A percentile compares a stretch with the other conserved stretches of the same genome.
Evolutionary conservation across 2,329 filamentous ascomycete genomes (phyloP).

Genomic region (Myotisia sp.): DNA sequence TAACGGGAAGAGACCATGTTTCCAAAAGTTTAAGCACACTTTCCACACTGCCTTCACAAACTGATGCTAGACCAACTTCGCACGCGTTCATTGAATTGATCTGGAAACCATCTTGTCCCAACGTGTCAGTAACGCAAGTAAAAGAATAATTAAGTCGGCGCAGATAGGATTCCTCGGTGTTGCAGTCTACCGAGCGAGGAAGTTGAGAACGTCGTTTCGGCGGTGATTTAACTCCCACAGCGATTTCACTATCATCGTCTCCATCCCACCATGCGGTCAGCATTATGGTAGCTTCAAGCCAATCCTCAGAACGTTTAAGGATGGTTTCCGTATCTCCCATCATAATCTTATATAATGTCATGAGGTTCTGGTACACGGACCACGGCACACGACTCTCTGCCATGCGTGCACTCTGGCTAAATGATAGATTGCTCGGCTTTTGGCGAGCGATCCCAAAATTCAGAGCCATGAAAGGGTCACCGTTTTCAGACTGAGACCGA

Average conservation of each 20-base stretch:
- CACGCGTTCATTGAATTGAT: slow-evolving; percentile 62
- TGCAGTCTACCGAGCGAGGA: slow-evolving; percentile 32
- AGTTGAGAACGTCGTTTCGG: slow-evolving; percentile 21
- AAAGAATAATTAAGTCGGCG: slow-evolving; percentile 60
- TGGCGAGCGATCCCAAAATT: slow-evolving; percentile 31
- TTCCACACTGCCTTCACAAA: slow-evolving; percentile 70
- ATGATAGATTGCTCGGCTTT: slow-evolving; percentile 43
- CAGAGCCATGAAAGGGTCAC: slow-evolving; percentile 32
- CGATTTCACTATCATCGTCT: slow-evolving; percentile 41
- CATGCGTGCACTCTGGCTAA: slow-evolving; percentile 52
- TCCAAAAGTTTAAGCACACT: slow-evolving; percentile 60
- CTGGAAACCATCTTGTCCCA: slow-evolving; percentile 50
- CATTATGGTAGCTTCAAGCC: slow-evolving; percentile 76
- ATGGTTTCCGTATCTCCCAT: slow-evolving; percentile 64
- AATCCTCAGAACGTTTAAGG: slow-evolving; percentile 65
- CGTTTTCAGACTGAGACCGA: slow-evolving; percentile 28
- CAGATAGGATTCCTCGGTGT: slow-evolving; percentile 54
- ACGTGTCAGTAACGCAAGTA: slow-evolving; percentile 47
- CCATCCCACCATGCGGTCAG: slow-evolving; percentile 90
- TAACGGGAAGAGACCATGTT: slow-evolving; percentile 66
- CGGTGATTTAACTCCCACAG: slow-evolving; percentile 14
- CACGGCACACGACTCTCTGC: slow-evolving; percentile 79
- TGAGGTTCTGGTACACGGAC: slow-evolving; percentile 75
- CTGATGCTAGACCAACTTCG: slow-evolving; percentile 67
- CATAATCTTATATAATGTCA: slow-evolving; percentile 65